Base-by-base conservation (phyloP, 805 yeast genomes). In the Yarrowia hollandica region DNA sequence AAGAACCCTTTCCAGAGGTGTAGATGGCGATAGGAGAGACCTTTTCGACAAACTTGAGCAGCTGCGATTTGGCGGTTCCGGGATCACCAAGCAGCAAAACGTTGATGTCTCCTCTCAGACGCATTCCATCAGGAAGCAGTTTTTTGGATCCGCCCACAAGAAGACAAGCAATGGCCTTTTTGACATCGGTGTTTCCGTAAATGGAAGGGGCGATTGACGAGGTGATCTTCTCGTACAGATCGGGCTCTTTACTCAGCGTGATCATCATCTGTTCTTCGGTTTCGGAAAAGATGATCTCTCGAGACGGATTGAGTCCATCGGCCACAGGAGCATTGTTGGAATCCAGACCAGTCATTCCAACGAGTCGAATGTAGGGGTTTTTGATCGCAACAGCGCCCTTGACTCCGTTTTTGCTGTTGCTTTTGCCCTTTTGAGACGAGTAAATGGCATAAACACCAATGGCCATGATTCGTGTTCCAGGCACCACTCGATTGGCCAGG, bases 1-100 rank as follows among this genome's bases (percentile, higher is more conserved):
- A 92, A 0, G 99, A 92, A 68, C 99, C 99, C 70, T 94, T 94
- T 76, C 99, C 99, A 0, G 98, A 90, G 0, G 99, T 92, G 72
- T 92, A 94, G 34, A 94, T 91, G 3, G 98, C 84, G 61, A 92
- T 90, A 11, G 98, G 98, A 4, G 96, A 83, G 18, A 88, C 90
- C 69, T 92, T 91, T 70, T 94, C 98, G 16, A 90, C 98, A 65
- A 92, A 94, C 72, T 94, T 94, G 68, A 94, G 79, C 63, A 94
- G 75, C 76, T 94, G 99, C 10, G 99, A 94, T 72, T 94, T 94
- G 54, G 99, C 98, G 18, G 99, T 94, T 76, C 99, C 99, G 21
- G 99, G 99, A 69, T 94, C 99, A 74, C 99, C 99, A 33, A 95
- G 77, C 52, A 94, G 72, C 55, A 94, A 77, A 10, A 94, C 97